phyloP scores from a whole-genome alignment of 441 rosid species.

The Sinapis alba region DNA sequence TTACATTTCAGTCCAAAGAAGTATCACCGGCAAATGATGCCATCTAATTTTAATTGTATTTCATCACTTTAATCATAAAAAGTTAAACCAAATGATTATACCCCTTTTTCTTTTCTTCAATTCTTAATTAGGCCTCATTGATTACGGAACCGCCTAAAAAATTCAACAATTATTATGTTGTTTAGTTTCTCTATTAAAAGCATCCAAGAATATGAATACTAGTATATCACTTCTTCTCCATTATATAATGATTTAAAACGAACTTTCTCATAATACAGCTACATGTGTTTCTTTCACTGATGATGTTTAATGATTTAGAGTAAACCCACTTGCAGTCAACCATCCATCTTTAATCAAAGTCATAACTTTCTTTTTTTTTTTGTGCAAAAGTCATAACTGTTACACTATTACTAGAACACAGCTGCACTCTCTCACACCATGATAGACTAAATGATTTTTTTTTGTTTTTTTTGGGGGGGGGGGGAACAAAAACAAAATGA shows the following conservation, averaged over 20 bases:
- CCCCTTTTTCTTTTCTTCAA: not conserved
- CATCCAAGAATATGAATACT: not conserved
- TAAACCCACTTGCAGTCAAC: not conserved
- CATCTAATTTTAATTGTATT: not conserved
- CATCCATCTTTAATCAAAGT: not conserved
- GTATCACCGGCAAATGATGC: slow-evolving; percentile 15
- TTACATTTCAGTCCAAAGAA: not conserved
- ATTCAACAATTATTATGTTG: not conserved
- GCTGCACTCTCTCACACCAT: too few species aligned
- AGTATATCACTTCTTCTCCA: slow-evolving; percentile 8
- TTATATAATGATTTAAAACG: not conserved
- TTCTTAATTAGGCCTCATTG: not conserved
- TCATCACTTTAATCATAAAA: not conserved
- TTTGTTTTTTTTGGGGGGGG: too few species aligned
- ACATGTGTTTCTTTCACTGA: slow-evolving; percentile 2
- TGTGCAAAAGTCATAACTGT: too few species aligned
- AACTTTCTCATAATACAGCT: slow-evolving; percentile 2
- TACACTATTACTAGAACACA: too few species aligned
- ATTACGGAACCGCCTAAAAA: slow-evolving; percentile 10
- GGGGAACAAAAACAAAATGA: too few species aligned
- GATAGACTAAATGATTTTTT: not conserved
- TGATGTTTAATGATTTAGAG: not conserved
- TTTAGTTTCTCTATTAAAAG: not conserved
- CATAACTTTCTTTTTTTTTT: too few species aligned
- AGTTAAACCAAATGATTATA: slow-evolving; percentile 25